Evolutionary conservation across 768 basidiomycete species (phyloP).

Genomic region (Xerocomellus intermedius): DNA sequence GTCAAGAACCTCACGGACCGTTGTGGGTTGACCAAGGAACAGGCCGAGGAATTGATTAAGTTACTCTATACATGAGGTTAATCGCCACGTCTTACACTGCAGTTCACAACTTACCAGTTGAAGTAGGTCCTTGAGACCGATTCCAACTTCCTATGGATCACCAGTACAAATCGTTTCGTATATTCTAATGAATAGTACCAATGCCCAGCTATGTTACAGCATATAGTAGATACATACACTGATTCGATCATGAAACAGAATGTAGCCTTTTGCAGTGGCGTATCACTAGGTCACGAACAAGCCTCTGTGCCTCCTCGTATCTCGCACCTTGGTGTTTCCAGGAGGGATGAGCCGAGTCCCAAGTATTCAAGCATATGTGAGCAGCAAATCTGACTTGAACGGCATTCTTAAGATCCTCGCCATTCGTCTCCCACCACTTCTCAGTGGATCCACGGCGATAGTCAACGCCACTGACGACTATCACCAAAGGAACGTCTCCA

Average conservation of each 20-base stretch:
- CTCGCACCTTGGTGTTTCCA: slow-evolving; percentile 15
- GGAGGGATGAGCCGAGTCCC: slow-evolving; percentile 15
- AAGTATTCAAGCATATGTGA: slow-evolving; percentile 18
- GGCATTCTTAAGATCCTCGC: background rate
- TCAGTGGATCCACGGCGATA: slow-evolving; percentile 17
- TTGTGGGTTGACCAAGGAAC: slow-evolving; percentile 16
- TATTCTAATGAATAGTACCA: background rate
- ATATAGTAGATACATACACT: background rate
- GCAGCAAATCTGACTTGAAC: slow-evolving; percentile 17
- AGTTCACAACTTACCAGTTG: slow-evolving; percentile 1
- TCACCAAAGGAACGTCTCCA: slow-evolving; percentile 12
- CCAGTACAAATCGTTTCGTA: background rate
- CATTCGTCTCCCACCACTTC: slow-evolving; percentile 21
- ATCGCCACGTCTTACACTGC: background rate
- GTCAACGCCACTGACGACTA: slow-evolving; percentile 16
- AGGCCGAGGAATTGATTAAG: slow-evolving; percentile 20
- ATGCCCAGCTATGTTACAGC: background rate
- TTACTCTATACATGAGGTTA: slow-evolving; percentile 7
- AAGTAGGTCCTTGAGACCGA: background rate
- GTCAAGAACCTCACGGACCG: slow-evolving; percentile 9
- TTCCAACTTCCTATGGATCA: background rate
- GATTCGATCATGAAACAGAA: slow-evolving; percentile 3
- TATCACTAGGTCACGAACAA: slow-evolving; percentile 13
- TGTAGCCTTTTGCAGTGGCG: slow-evolving; percentile 7
- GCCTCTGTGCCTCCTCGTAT: slow-evolving; percentile 19